A percentile compares a stretch with the other conserved stretches of the same genome.
Conservation (phyloP, 2,329 filamentous ascomycete genomes). For the Didymella sp. region DNA sequence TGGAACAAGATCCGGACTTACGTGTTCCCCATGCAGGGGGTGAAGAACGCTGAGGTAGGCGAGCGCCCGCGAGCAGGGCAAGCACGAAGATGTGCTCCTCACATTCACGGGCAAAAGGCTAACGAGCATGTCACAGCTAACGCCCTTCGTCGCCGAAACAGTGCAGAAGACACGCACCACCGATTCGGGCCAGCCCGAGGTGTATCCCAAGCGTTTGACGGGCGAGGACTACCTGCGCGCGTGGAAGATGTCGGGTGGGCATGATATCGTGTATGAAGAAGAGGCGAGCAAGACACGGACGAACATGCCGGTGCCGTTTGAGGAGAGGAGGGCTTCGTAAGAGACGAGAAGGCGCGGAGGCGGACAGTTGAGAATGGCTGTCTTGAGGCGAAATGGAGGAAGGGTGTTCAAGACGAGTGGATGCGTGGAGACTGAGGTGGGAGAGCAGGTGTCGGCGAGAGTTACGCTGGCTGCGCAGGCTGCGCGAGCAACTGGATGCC, state of each 20-base stretch:
- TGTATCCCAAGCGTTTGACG: conserved; percentile 38
- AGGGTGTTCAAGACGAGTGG: not conserved
- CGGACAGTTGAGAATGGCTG: not conserved
- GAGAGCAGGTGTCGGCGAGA: not conserved
- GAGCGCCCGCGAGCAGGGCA: too few relatives aligned
- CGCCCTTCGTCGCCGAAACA: conserved; percentile 75
- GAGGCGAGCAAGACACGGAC: conserved; percentile 1
- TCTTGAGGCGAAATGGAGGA: not conserved
- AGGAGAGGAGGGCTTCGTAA: conserved; percentile 25
- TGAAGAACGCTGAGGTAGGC: conserved; percentile 58
- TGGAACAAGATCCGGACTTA: conserved; percentile 91
- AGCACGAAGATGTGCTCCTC: too few relatives aligned
- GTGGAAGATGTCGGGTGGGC: conserved; percentile 45
- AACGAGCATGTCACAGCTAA: conserved; percentile 65
- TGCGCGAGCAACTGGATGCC: not conserved
- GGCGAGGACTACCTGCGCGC: conserved; percentile 44
- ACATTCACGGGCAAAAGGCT: too few relatives aligned
- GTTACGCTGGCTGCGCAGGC: too few relatives aligned
- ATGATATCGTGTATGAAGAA: conserved; percentile 33
- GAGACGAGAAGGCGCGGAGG: not conserved
- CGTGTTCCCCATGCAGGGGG: conserved; percentile 72
- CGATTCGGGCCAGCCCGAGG: conserved; percentile 19
- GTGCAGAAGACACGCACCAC: conserved; percentile 54
- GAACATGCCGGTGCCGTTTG: conserved; percentile 38
- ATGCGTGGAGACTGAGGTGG: not conserved